Evolutionary conservation across 177 flowering plant species (phyloP).

Genomic region (Vitis hybrid): DNA sequence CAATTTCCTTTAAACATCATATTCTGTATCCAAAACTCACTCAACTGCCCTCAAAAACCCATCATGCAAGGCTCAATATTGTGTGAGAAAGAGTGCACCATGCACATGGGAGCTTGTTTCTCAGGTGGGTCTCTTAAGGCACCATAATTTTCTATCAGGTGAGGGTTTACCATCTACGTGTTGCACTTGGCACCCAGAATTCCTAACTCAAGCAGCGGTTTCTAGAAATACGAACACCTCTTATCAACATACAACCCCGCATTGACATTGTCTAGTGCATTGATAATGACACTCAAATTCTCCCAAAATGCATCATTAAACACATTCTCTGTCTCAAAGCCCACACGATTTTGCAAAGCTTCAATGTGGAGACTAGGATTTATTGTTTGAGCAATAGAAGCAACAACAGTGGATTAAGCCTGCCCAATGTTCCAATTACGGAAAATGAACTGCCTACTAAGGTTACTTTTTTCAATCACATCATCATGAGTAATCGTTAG

Average conservation of each 20-base stretch:
- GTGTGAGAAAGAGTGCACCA: slow-evolving; percentile 56
- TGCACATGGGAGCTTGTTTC: slow-evolving; percentile 82
- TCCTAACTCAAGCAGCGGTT: slow-evolving; percentile 90
- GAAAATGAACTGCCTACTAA: slow-evolving; percentile 89
- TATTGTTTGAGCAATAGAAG: slow-evolving; percentile 66
- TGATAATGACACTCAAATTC: slow-evolving; percentile 66
- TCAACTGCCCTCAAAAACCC: too few relatives aligned
- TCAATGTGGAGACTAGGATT: slow-evolving; percentile 66
- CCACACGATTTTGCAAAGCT: slow-evolving; percentile 88
- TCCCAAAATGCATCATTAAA: slow-evolving; percentile 90
- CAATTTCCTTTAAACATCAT: too few relatives aligned
- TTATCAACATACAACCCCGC: slow-evolving; percentile 88
- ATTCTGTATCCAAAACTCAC: too few relatives aligned
- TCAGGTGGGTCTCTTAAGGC: slow-evolving; percentile 96
- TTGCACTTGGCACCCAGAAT: slow-evolving; percentile 95
- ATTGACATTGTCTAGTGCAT: slow-evolving; percentile 91
- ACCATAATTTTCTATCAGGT: slow-evolving; percentile 90
- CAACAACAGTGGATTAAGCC: slow-evolving; percentile 96
- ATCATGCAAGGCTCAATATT: too few relatives aligned
- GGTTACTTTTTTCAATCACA: slow-evolving; percentile 95
- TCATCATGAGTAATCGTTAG: slow-evolving; percentile 90
- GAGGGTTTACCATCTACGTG: slow-evolving; percentile 95
- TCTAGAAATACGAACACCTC: slow-evolving; percentile 90
- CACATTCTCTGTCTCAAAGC: slow-evolving; percentile 82
- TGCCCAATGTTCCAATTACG: slow-evolving; percentile 99